Conservation (phyloP, 306 rosid genomes). For the Fagus sylvatica region DNA sequence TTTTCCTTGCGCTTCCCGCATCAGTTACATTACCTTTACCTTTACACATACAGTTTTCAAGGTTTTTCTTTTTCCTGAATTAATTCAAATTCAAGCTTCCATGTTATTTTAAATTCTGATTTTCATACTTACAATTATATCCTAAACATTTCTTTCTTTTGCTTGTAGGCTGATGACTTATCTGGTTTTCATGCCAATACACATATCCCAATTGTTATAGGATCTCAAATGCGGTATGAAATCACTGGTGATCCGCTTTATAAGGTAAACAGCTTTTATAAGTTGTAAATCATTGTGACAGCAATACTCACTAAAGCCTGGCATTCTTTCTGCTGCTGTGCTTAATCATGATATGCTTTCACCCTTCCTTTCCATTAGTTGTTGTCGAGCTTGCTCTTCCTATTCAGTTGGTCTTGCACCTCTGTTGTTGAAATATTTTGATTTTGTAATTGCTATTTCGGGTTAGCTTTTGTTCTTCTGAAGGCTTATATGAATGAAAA, state of each 20-base stretch:
- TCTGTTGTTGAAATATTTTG: not conserved
- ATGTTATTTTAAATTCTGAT: slow-evolving; percentile 2
- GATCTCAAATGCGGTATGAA: slow-evolving; percentile 90
- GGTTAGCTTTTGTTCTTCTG: not conserved
- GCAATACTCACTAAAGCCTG: slow-evolving; percentile 10
- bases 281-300: slow-evolving; percentile 8
- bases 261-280: slow-evolving; percentile 51
- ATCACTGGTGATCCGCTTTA: slow-evolving; percentile 81
- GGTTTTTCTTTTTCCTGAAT: not conserved
- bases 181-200: slow-evolving; percentile 76
- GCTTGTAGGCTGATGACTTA: slow-evolving; percentile 68
- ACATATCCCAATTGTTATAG: slow-evolving; percentile 82
- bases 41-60: not conserved
- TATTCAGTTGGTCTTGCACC: not conserved
- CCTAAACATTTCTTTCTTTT: slow-evolving; percentile 1
- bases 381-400: not conserved
- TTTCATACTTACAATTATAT: slow-evolving; percentile 2
- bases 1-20: too few species aligned
- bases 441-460: not conserved
- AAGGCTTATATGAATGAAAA: slow-evolving; percentile 2
- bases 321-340: slow-evolving; percentile 2
- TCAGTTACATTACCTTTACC: not conserved
- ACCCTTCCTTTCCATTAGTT: not conserved
- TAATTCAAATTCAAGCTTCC: not conserved
- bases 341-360: not conserved